phyloP scores from a whole-genome alignment of 2,329 filamentous ascomycete genomes.

The Lachnellula subtilissima region DNA sequence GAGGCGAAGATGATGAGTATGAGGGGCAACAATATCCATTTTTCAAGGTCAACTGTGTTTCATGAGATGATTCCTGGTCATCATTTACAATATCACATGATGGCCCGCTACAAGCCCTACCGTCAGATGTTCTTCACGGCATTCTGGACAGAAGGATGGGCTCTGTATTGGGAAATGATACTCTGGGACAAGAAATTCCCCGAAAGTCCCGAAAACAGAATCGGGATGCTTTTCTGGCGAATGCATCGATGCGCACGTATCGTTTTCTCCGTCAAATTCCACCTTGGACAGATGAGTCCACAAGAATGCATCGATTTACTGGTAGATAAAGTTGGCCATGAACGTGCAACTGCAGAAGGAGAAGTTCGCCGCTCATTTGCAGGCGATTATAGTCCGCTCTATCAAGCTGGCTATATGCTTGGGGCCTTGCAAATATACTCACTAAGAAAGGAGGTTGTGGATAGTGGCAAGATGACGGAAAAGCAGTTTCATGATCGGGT shows the following conservation, averaged over 20 bases:
- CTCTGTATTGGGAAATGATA: constrained; percentile 57
- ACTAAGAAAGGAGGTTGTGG: constrained; percentile 45
- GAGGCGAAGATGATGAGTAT: constrained; percentile 54
- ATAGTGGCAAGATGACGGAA: constrained; percentile 37
- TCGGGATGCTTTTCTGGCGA: constrained; percentile 58
- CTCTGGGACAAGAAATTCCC: constrained; percentile 52
- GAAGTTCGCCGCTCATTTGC: constrained; percentile 54
- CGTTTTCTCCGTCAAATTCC: constrained; percentile 53
- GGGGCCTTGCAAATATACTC: constrained; percentile 52
- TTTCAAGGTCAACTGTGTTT: constrained; percentile 54
- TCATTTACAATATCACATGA: constrained; percentile 48
- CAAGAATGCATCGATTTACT: constrained; percentile 53
- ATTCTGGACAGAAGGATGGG: constrained; percentile 58
- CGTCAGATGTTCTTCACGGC: constrained; percentile 50
- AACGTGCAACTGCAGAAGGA: constrained; percentile 54
- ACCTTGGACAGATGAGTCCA: constrained; percentile 49
- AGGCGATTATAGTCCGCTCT: constrained; percentile 52
- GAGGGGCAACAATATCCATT: constrained; percentile 54
- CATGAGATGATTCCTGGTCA: constrained; percentile 59
- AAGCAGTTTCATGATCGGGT: constrained; percentile 53
- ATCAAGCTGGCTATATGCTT: constrained; percentile 56
- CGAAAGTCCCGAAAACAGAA: constrained; percentile 44
- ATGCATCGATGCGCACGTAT: constrained; percentile 59
- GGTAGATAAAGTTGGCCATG: constrained; percentile 53
- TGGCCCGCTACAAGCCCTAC: constrained; percentile 43